phyloP scores from a whole-genome alignment of 176 grass and related monocot species.

The Oryza brachyantha region DNA sequence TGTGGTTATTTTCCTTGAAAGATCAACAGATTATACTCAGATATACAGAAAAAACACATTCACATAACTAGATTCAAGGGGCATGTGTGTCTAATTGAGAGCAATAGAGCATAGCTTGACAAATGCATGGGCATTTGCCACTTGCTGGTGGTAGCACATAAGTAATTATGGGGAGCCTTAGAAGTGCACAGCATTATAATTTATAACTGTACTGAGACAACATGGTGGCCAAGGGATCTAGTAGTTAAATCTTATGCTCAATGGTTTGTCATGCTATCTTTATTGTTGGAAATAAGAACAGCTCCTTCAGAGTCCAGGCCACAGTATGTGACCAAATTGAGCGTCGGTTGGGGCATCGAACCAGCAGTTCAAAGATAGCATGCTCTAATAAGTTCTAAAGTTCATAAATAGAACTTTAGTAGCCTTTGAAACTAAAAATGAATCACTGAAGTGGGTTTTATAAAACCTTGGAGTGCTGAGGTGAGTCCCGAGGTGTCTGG shows the following conservation, averaged over 20 bases:
- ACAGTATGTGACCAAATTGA: not conserved
- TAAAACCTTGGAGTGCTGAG: not conserved
- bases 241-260: not conserved
- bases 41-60: not conserved
- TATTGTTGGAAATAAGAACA: not conserved
- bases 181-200: not conserved
- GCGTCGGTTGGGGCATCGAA: not conserved
- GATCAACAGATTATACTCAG: slow-evolving; percentile 4
- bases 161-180: not conserved
- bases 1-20: not conserved
- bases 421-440: not conserved
- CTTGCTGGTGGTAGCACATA: not conserved
- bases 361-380: not conserved
- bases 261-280: slow-evolving; percentile 6
- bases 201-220: not conserved
- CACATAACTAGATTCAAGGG: not conserved
- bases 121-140: not conserved
- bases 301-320: not conserved
- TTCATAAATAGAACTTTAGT: not conserved
- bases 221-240: not conserved
- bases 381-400: not conserved
- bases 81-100: slow-evolving; percentile 11
- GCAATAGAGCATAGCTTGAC: not conserved
- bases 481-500: not conserved
- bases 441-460: not conserved